Evolutionary conservation across 129 eudicot genomes (phyloP).

Genomic region (Saposhnikovia divaricata): DNA sequence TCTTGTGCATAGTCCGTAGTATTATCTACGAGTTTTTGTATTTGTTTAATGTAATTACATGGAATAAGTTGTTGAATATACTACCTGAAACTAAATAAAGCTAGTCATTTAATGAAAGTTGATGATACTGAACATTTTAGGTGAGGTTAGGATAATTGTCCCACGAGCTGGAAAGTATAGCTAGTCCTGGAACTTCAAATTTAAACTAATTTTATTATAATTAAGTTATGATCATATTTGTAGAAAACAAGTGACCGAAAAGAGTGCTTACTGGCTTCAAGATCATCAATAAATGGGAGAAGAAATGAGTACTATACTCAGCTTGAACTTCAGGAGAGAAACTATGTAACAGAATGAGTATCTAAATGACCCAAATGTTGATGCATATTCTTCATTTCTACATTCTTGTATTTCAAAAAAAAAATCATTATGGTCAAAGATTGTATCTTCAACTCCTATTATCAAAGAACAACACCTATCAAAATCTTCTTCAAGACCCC

Average conservation of each 20-base stretch:
- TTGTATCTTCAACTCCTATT: slow-evolving; percentile 32
- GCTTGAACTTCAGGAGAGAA: too few relatives aligned
- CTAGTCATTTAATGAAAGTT: background rate
- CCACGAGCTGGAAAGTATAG: too few relatives aligned
- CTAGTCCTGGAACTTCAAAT: too few relatives aligned
- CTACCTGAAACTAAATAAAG: background rate
- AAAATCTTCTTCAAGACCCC: slow-evolving; percentile 24
- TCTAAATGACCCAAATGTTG: slow-evolving; percentile 8
- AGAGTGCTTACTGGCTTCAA: too few relatives aligned
- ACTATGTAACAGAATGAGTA: too few relatives aligned
- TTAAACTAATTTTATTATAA: too few relatives aligned
- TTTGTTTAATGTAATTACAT: background rate
- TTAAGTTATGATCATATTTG: too few relatives aligned
- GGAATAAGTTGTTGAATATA: background rate
- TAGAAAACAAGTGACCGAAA: too few relatives aligned
- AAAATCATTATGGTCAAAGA: slow-evolving; percentile 33
- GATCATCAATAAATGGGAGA: too few relatives aligned
- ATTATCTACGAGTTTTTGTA: background rate
- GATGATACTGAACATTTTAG: background rate
- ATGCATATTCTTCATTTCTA: slow-evolving; percentile 29
- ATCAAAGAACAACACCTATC: slow-evolving; percentile 5
- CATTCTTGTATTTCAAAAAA: slow-evolving; percentile 26
- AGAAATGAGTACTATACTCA: too few relatives aligned
- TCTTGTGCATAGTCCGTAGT: background rate
- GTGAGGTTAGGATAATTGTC: background rate